These are phyloP conservation scores for Pyrus hybrid DNA, from an alignment of 331 rosid genomes.

Conservation along the genomic window DNA sequence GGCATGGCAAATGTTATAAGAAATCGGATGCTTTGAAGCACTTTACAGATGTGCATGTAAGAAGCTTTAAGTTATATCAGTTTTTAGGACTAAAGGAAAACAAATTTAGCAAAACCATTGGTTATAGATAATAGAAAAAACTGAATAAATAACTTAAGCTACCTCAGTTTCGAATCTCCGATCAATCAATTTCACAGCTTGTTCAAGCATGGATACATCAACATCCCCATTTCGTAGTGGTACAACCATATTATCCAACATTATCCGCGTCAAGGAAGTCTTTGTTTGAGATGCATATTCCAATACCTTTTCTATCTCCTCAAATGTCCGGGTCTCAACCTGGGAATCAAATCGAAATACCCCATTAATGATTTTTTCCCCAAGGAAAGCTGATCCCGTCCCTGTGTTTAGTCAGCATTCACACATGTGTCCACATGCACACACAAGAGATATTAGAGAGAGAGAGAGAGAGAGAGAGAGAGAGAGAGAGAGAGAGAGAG, in stretches of 20 bases:
- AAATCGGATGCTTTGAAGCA: not conserved
- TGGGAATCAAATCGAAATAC: conserved; percentile 20
- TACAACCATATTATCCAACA: conserved; percentile 94
- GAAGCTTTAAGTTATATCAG: not conserved
- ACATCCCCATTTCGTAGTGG: conserved; percentile 69
- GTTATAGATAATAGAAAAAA: conserved; percentile 8
- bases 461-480: not conserved
- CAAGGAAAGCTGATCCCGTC: conserved; percentile 2
- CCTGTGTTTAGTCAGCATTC: not conserved
- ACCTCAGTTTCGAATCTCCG: conserved; percentile 88
- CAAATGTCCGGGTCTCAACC: conserved; percentile 93
- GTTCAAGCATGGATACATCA: conserved; percentile 72
- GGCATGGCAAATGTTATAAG: not conserved
- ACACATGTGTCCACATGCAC: not conserved
- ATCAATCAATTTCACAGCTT: conserved; percentile 63
- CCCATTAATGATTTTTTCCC: conserved; percentile 4
- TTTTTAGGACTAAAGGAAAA: not conserved
- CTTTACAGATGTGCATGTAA: not conserved
- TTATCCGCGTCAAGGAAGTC: conserved; percentile 70
- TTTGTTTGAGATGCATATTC: conserved; percentile 59
- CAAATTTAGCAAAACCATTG: not conserved
- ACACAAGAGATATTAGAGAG: too few relatives aligned
- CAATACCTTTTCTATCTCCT: conserved; percentile 67
- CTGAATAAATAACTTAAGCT: conserved; percentile 3
- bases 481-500: not conserved